These are phyloP conservation scores for Neurospora discreta DNA, from an alignment of 495 filamentous ascomycete genomes.

Conservation along the genomic window DNA sequence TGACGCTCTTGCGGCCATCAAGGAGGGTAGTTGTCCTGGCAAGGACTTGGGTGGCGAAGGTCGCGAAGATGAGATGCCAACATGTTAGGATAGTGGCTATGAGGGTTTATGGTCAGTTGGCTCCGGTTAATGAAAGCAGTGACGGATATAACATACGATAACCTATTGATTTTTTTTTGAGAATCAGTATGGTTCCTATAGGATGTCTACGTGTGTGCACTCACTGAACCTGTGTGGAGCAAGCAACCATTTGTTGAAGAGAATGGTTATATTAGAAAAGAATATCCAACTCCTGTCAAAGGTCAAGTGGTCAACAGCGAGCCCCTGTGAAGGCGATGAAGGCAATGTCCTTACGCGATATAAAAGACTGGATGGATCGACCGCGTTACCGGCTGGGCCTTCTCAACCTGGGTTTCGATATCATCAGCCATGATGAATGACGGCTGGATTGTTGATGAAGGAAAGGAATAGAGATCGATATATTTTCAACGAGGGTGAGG, in stretches of 20 bases:
- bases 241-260: slow-evolving; percentile 93
- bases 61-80: slow-evolving; percentile 69
- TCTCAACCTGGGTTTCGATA: slow-evolving; percentile 13
- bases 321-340: not conserved
- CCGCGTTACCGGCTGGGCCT: slow-evolving; percentile 9
- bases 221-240: slow-evolving; percentile 67
- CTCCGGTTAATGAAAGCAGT: not conserved
- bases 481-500: not conserved
- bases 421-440: slow-evolving; percentile 9
- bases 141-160: slow-evolving; percentile 15
- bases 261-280: slow-evolving; percentile 75
- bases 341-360: slow-evolving; percentile 8
- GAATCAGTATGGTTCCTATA: slow-evolving; percentile 7
- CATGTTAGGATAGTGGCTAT: slow-evolving; percentile 51
- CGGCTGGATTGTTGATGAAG: not conserved
- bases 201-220: slow-evolving; percentile 20
- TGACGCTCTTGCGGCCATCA: slow-evolving; percentile 54
- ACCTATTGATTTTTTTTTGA: slow-evolving; percentile 6
- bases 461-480: not conserved
- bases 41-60: slow-evolving; percentile 60
- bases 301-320: not conserved
- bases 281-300: slow-evolving; percentile 66
- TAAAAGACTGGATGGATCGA: slow-evolving; percentile 11
- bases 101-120: not conserved
- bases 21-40: slow-evolving; percentile 56